phyloP scores from a whole-genome alignment of 192 early-diverging fungal genomes.

The Umbelopsis ramanniana region DNA sequence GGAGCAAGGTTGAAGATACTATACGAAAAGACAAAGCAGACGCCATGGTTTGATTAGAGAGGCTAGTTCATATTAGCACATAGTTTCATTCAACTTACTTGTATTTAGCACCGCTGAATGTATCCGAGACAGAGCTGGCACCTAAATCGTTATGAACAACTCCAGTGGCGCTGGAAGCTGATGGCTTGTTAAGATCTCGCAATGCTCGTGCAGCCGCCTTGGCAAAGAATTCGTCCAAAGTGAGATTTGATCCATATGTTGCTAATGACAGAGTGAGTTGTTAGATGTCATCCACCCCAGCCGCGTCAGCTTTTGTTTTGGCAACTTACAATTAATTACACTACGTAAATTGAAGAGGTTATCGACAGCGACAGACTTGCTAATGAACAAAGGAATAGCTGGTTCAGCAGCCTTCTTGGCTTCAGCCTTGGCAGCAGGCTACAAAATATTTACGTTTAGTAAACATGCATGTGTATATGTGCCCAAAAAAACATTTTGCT shows the following conservation, averaged over 20 bases:
- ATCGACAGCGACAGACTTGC: constrained; percentile 50
- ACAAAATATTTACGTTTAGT: neutral
- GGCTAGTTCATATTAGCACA: too few species aligned
- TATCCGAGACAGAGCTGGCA: constrained; percentile 13
- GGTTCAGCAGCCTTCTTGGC: constrained; percentile 43
- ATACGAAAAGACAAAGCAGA: neutral
- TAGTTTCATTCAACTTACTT: constrained; percentile 42
- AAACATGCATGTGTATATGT: neutral
- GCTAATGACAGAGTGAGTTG: neutral
- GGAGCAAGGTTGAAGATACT: constrained; percentile 87
- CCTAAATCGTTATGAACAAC: constrained; percentile 22
- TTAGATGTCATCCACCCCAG: neutral
- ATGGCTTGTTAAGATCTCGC: constrained; percentile 83
- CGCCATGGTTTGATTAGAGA: neutral
- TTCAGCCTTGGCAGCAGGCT: constrained; percentile 22
- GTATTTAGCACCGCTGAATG: constrained; percentile 92
- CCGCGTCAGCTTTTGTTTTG: neutral
- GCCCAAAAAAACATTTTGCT: too few species aligned
- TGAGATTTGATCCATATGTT: constrained; percentile 44
- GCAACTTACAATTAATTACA: constrained; percentile 45
- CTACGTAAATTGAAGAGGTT: constrained; percentile 51
- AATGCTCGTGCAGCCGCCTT: constrained; percentile 88
- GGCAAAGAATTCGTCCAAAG: constrained; percentile 95
- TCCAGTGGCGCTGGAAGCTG: neutral
- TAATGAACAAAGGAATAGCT: constrained; percentile 55